phyloP scores from a whole-genome alignment of 2,329 filamentous ascomycete species.

The Pseudogymnoascus sp. region DNA sequence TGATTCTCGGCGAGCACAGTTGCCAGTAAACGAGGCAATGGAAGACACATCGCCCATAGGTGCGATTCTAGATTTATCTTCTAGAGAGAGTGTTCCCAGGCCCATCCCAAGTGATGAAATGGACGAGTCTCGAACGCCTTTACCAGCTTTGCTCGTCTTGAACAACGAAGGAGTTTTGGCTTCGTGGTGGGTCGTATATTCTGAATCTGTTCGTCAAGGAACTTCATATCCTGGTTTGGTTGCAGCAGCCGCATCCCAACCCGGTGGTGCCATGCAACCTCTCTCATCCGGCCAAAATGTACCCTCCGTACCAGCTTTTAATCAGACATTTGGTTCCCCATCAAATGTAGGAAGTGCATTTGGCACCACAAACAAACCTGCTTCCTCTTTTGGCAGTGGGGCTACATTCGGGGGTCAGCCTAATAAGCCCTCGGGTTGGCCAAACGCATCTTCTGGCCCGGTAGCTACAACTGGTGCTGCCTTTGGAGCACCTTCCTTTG shows the following conservation, averaged over 20 bases:
- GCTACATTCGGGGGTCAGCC: conserved; percentile 35
- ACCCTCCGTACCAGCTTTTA: conserved; percentile 25
- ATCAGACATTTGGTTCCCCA: conserved; percentile 11
- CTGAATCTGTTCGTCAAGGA: conserved; percentile 70
- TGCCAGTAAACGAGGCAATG: conserved; percentile 62
- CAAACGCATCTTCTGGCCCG: conserved; percentile 28
- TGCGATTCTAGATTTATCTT: conserved; percentile 74
- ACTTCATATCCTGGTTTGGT: conserved; percentile 66
- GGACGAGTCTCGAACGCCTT: conserved; percentile 66
- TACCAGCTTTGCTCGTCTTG: conserved; percentile 77
- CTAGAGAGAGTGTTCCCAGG: conserved; percentile 66
- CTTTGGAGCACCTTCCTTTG: conserved; percentile 25
- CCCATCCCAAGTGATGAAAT: conserved; percentile 75
- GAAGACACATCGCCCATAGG: conserved; percentile 74
- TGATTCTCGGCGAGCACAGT: conserved; percentile 65
- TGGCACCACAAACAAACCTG: conserved; percentile 15
- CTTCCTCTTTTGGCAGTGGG: conserved; percentile 30
- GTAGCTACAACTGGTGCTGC: conserved; percentile 14
- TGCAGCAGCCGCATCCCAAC: conserved; percentile 34
- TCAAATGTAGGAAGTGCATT: background rate
- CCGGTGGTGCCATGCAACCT: conserved; percentile 17
- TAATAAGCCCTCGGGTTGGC: conserved; percentile 35
- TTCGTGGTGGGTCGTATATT: conserved; percentile 88
- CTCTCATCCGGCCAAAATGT: conserved; percentile 18
- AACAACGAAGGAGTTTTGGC: conserved; percentile 83